Base-by-base conservation (phyloP, 805 yeast genomes). In the Pichia heedii region DNA sequence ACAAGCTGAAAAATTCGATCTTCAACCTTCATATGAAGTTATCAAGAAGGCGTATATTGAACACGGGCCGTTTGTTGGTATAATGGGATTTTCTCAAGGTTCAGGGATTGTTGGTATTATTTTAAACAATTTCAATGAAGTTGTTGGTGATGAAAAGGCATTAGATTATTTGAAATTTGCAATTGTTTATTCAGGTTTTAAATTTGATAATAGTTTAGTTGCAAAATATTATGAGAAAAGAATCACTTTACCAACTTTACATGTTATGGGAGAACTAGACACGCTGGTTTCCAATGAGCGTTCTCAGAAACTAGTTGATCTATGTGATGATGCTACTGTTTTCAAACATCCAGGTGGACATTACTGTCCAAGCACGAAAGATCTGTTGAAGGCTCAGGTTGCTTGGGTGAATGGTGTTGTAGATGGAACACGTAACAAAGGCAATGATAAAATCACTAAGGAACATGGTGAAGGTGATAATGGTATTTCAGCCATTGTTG, bases 291-390 rank as follows among this genome's bases (percentile, higher is more conserved):
- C 83, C 9, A 79, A 78, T 22, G 82, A 76, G 22, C 71, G 95
- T 54, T 74, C 89, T 0, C 66, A 76, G 64, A 69, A 70, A 21
- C 66, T 93, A 35, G 77, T 73, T 45, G 71, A 74, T 16, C 76
- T 81, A 41, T 73, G 74, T 41, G 72, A 65, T 19, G 68, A 62
- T 24, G 66, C 84, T 6, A 68, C 63, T 7, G 47, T 62, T 16
- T 41, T 82, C 46, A 81, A 76, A 50, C 98, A 90, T 56, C 97
- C 97, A 10, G 97, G 98, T 48, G 97, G 97, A 2, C 98, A 90
- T 58, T 88, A 84, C 66, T 96, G 90, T 38, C 98, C 97, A 24
- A 87, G 86, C 63, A 81, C 88, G 40, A 84, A 84, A 61, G 63
- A 57, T 34, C 46, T 62, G 21, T 34, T 65, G 16, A 58, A 54